These are phyloP conservation scores for Cadophora luteo-olivacea DNA, from an alignment of 2,329 filamentous ascomycete genomes.

Conservation along the genomic window DNA sequence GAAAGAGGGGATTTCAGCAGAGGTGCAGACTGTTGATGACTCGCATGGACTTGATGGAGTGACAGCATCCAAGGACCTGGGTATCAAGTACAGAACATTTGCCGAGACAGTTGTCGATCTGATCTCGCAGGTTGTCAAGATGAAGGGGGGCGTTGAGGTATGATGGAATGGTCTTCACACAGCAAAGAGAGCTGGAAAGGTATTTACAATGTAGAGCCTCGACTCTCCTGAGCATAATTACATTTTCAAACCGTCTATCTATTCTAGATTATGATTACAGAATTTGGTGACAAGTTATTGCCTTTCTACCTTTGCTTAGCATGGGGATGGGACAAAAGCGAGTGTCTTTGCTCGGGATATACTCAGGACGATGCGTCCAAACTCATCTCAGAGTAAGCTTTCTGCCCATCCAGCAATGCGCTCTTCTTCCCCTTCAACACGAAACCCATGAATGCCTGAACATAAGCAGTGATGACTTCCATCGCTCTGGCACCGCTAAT, in stretches of 20 bases:
- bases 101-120: constrained; percentile 64
- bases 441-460: constrained; percentile 43
- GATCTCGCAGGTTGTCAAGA: constrained; percentile 50
- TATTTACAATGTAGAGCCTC: too few species aligned
- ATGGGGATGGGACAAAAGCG: too few species aligned
- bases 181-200: too few species aligned
- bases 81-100: constrained; percentile 61
- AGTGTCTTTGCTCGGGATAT: background rate
- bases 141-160: background rate
- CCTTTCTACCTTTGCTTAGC: too few species aligned
- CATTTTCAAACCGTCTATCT: too few species aligned
- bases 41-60: constrained; percentile 52
- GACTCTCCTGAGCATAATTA: too few species aligned
- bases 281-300: too few species aligned
- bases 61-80: constrained; percentile 56
- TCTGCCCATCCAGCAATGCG: constrained; percentile 24
- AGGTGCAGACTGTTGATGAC: constrained; percentile 45
- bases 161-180: background rate
- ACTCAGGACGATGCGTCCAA: constrained; percentile 19
- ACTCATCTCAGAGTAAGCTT: constrained; percentile 36
- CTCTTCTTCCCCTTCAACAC: constrained; percentile 34
- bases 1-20: constrained; percentile 36
- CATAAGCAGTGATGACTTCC: constrained; percentile 42
- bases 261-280: too few species aligned
- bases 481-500: constrained; percentile 41